These are phyloP conservation scores for Phoma sp. DNA, from an alignment of 2,329 filamentous ascomycete species.

Conservation along the genomic window DNA sequence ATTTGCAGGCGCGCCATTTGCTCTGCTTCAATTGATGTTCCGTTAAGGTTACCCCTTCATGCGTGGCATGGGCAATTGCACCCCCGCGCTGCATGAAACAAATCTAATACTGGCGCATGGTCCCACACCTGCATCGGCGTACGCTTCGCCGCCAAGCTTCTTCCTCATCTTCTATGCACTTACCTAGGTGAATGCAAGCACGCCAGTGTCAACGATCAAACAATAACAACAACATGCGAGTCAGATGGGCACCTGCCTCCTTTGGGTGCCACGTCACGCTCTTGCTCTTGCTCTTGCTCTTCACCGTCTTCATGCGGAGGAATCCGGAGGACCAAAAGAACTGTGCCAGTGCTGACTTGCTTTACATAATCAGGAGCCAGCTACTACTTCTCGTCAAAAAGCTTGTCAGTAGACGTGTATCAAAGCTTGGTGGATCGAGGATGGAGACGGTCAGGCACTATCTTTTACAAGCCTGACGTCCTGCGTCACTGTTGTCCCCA, in stretches of 20 bases:
- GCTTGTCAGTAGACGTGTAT: conserved; percentile 70
- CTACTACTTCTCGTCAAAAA: conserved; percentile 71
- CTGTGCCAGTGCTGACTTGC: conserved; percentile 24
- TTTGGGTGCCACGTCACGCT: conserved; percentile 21
- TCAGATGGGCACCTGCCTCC: conserved; percentile 10
- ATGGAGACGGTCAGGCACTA: conserved; percentile 69
- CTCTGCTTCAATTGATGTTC: conserved; percentile 30
- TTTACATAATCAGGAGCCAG: conserved; percentile 65
- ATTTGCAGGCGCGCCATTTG: conserved; percentile 13
- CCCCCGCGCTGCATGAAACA: conserved; percentile 25
- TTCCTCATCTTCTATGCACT: conserved; percentile 6
- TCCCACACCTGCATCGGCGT: conserved; percentile 18
- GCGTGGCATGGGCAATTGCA: conserved; percentile 18
- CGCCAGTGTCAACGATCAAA: conserved; percentile 6
- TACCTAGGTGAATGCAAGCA: conserved; percentile 3
- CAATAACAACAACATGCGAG: conserved; percentile 1
- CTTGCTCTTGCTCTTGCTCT: conserved; percentile 3
- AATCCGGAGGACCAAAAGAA: conserved; percentile 14
- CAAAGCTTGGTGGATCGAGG: conserved; percentile 75
- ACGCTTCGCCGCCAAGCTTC: conserved; percentile 25
- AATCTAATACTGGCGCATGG: conserved; percentile 9
- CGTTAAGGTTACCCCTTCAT: conserved; percentile 37
- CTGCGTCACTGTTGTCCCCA: conserved; percentile 87
- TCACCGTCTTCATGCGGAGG: conserved; percentile 10
- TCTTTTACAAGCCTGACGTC: conserved; percentile 81